Conservation (phyloP, 2,329 filamentous ascomycete genomes). For the Neopestalotiopsis clavispora region DNA sequence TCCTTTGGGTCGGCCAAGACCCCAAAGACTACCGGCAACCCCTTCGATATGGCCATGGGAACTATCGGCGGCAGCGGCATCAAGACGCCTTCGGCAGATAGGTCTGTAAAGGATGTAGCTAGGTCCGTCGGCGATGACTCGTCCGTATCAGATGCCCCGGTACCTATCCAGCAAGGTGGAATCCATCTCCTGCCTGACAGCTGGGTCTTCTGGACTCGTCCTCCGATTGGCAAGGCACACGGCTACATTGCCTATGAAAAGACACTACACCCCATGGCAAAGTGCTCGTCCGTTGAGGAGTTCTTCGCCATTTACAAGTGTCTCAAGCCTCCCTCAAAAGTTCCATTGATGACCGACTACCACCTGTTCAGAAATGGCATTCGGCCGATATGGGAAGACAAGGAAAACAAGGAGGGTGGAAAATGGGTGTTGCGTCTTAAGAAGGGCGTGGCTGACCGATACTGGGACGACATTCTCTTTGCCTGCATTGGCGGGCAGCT, state of each 20-base stretch:
- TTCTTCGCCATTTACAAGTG: constrained; percentile 92
- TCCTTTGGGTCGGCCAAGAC: constrained; percentile 91
- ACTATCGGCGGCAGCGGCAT: constrained; percentile 42
- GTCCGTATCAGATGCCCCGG: constrained; percentile 34
- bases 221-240: constrained; percentile 94
- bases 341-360: constrained; percentile 95
- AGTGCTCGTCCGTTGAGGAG: constrained; percentile 81
- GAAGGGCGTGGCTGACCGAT: constrained; percentile 95
- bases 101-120: constrained; percentile 58
- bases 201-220: constrained; percentile 98
- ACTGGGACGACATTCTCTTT: constrained; percentile 93
- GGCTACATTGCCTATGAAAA: constrained; percentile 91
- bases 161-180: constrained; percentile 20
- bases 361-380: constrained; percentile 98
- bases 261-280: constrained; percentile 85
- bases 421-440: constrained; percentile 98
- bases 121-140: constrained; percentile 42
- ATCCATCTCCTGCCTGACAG: constrained; percentile 76
- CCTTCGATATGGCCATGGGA: constrained; percentile 76
- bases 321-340: constrained; percentile 83
- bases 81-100: constrained; percentile 65
- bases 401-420: constrained; percentile 92
- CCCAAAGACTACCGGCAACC: constrained; percentile 81
- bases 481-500: constrained; percentile 95
- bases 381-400: constrained; percentile 97